Evolutionary conservation across 225 moss, liverwort and hornwort genomes (phyloP).

Genomic region (Bryum argenteum): DNA sequence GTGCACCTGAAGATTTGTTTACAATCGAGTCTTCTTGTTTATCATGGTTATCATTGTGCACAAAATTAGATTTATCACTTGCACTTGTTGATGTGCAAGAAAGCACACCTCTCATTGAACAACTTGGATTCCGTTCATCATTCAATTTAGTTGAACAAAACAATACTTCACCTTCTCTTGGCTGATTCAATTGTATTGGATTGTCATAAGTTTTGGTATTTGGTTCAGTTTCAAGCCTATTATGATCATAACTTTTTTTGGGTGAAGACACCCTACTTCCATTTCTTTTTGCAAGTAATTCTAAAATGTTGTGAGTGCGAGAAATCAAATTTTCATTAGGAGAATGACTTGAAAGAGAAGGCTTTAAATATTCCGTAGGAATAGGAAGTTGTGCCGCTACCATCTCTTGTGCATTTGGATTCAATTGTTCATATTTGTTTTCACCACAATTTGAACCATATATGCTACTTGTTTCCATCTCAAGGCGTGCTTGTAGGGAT

Average conservation of each 20-base stretch:
- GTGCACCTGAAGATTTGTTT: neutral
- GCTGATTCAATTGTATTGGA: neutral
- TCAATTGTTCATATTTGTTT: neutral
- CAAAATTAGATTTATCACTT: neutral
- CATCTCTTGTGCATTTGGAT: neutral
- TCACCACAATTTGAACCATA: neutral
- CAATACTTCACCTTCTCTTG: neutral
- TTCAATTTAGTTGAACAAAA: neutral
- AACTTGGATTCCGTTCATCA: constrained; percentile 9
- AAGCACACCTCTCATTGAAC: neutral
- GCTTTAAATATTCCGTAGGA: neutral
- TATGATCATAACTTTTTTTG: neutral
- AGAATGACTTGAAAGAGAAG: neutral
- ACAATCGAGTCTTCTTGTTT: neutral
- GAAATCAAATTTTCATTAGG: constrained; percentile 2
- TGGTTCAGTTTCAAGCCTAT: neutral
- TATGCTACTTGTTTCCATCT: neutral
- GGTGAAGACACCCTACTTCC: constrained; percentile 27
- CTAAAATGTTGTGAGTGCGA: constrained; percentile 27
- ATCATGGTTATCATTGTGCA: neutral
- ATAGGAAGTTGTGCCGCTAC: neutral
- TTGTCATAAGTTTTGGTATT: neutral
- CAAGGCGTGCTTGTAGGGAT: neutral
- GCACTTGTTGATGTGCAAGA: neutral
- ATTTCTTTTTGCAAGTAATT: constrained; percentile 32